Base-by-base conservation (phyloP, 2,329 filamentous ascomycete species). In the Fusarium anthophilum region DNA sequence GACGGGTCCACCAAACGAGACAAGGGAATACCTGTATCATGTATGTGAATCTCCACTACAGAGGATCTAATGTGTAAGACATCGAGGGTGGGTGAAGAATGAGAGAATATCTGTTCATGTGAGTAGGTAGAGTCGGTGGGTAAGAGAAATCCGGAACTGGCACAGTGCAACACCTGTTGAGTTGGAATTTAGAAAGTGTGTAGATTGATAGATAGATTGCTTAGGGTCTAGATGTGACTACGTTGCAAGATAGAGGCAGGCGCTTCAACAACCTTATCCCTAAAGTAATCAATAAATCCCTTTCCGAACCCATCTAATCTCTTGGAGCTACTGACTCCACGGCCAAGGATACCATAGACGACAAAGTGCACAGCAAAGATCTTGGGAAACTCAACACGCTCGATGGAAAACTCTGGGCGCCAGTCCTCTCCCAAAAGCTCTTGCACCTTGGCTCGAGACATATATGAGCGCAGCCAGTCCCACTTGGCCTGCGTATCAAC, bases 311-410 rank as follows among this genome's bases (percentile, higher is more conserved):
- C 55, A 18, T 58, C 55, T 3, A 58, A 8, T 8, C 55, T 32
- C n/a, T 37, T 58, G 15, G 55, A 48, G 30, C 55, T 58, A 11
- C 55, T 48, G 8, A 58, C 55, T 24, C 55, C 55, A 28, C 41
- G 55, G 8, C 55, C 55, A 6, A 58, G 55, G 22, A 58, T 58
- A 9, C 55, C 55, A 37, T 58, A 58, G 3, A 58, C 30, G 17
- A 58, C 55, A 58, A 58, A 58, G 22, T 58, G 55, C n/a, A 48
- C 30, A 11, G 55, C 55, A 50, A 37, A 48, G n/a, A 58, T 50
- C 7, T 37, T 35, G 11, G 55, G 41, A 58, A 58, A 58, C 30
- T 58, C 55, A 22, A 58, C 55, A 22, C 55, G 55, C 41, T 58
- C 55, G 6, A 58, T 48, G 8, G 32, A 50, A 11, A 58, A 58